These are phyloP conservation scores for Geranium brycei DNA, from an alignment of 345 rosid genomes.

Conservation along the genomic window DNA sequence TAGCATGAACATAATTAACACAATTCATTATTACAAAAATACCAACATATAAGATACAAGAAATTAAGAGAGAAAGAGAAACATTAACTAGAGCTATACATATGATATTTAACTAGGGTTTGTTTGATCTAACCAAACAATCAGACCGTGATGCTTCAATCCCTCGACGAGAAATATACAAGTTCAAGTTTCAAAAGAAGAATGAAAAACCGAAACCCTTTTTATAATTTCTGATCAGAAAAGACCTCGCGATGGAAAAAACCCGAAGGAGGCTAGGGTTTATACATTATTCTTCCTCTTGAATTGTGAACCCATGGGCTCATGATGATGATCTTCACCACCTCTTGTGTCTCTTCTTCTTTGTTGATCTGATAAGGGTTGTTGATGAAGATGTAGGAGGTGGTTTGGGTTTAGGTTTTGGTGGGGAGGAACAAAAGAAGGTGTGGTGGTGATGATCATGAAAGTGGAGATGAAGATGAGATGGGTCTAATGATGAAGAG, in stretches of 20 bases:
- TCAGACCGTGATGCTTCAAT: conserved; percentile 63
- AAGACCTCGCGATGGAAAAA: background rate
- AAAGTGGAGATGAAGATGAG: background rate
- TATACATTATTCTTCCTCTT: conserved; percentile 28
- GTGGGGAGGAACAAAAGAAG: conserved; percentile 23
- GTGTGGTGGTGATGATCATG: conserved; percentile 20
- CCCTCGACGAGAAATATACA: conserved; percentile 16
- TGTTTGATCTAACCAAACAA: conserved; percentile 21
- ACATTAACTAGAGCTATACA: too few species aligned
- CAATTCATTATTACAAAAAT: background rate
- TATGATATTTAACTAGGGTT: background rate
- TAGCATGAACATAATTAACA: background rate
- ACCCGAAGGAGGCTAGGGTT: background rate
- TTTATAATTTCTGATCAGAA: background rate
- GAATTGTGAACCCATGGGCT: conserved; percentile 23
- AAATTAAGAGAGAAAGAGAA: background rate
- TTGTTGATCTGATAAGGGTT: background rate
- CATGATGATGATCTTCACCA: background rate
- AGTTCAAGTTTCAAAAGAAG: conserved; percentile 2
- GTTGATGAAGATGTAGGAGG: background rate
- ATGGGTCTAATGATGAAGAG: conserved; percentile 27
- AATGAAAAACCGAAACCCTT: conserved; percentile 9
- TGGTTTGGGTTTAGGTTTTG: conserved; percentile 12
- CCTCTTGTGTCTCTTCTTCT: conserved; percentile 5
- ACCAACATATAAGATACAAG: background rate